These are phyloP conservation scores for Hymenoscyphus repandus DNA, from an alignment of 2,329 filamentous ascomycete species.

Conservation along the genomic window DNA sequence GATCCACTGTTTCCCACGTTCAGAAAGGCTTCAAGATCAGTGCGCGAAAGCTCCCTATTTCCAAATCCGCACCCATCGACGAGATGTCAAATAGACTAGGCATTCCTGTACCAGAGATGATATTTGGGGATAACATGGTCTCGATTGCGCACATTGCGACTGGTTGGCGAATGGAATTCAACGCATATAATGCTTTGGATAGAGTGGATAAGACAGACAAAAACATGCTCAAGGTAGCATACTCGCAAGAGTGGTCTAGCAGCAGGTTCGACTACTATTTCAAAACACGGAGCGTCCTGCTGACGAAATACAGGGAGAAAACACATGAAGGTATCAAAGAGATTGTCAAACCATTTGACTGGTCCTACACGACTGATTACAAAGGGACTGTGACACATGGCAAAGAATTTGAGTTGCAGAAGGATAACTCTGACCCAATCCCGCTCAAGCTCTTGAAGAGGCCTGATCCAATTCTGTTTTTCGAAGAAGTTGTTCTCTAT, in stretches of 20 bases:
- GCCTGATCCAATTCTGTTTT: slow-evolving; percentile 91
- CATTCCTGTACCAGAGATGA: slow-evolving; percentile 96
- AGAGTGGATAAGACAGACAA: slow-evolving; percentile 88
- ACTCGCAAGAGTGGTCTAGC: slow-evolving; percentile 78
- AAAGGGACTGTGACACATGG: slow-evolving; percentile 56
- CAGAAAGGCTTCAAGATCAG: slow-evolving; percentile 69
- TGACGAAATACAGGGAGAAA: slow-evolving; percentile 55
- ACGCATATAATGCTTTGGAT: slow-evolving; percentile 82
- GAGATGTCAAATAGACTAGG: slow-evolving; percentile 71
- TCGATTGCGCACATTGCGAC: slow-evolving; percentile 65
- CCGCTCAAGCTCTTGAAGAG: slow-evolving; percentile 82
- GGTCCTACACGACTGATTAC: slow-evolving; percentile 93
- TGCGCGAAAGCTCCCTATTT: slow-evolving; percentile 88
- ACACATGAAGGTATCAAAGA: slow-evolving; percentile 84
- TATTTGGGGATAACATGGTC: slow-evolving; percentile 92
- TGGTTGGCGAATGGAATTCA: slow-evolving; percentile 78
- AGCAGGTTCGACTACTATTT: slow-evolving; percentile 29
- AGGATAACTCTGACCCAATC: slow-evolving; percentile 44
- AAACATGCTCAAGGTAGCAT: slow-evolving; percentile 88
- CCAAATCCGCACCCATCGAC: slow-evolving; percentile 87
- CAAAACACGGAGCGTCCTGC: not conserved
- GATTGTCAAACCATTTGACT: slow-evolving; percentile 93
- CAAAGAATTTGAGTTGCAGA: slow-evolving; percentile 23
- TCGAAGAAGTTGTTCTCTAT: slow-evolving; percentile 92
- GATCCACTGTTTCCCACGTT: slow-evolving; percentile 50